Evolutionary conservation across 2,329 filamentous ascomycete species (phyloP), one percentile per base, ranked within the genome.

Genomic region (Trichoderma arundinaceum): DNA sequence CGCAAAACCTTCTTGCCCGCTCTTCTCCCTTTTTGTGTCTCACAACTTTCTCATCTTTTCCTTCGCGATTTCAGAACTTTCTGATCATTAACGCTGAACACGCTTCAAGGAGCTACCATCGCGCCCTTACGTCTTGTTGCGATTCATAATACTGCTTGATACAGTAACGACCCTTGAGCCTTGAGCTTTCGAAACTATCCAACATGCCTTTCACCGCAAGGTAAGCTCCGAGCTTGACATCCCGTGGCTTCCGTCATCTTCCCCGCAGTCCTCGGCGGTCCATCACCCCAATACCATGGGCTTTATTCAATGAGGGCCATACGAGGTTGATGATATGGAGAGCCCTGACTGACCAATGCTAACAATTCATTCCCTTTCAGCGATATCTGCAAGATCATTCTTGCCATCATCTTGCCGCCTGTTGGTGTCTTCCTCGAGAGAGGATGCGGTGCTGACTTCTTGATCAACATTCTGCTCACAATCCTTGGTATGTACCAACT

Each of bases 391-490:
- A 88, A 88, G 80, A 86, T 88, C 84, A 86, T 96, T 81, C 86
- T 96, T 82, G 93, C 93, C 84, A 84, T 97, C 84, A 83, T 97
- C 82, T 88, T 97, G 71, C 93, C 93, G 65, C 93, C 93, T 77
- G 82, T 97, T 64, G 93, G 93, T 83, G 93, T 97, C 78, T 95
- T 96, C 86, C 91, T 97, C 72, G 93, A 97, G 89, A 88, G 90
- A 73, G 93, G 93, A 74, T 96, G 93, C 82, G 90, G 90, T 77
- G 88, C 89, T 71, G 92, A 96, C 77, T 84, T 97, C 75, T 84
- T 94, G 80, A 96, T 97, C 87, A 96, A 96, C 89, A 92, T 96
- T 80, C 85, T 93, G 75, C 83, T 96, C 81, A 96, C 92, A 73
- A 87, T 92, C 72, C 83, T 92, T 72, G 83, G 83, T 84, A 81